Evolutionary conservation across 1,139 yeast species (phyloP).

Genomic region (Petasospora rhodanensis): DNA sequence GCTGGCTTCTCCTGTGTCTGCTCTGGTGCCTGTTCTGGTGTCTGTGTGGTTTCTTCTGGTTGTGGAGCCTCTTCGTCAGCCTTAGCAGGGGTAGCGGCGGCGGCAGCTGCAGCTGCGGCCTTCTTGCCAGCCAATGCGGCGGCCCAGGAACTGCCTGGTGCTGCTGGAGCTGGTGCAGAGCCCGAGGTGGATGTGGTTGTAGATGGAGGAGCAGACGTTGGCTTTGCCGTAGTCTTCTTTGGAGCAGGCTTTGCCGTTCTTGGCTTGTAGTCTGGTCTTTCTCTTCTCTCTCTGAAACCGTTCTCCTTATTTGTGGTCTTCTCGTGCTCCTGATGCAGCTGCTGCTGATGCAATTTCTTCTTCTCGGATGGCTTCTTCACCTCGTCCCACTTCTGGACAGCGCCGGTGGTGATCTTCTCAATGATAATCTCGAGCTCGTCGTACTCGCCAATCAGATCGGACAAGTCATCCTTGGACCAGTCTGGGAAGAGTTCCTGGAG

Average conservation of each 20-base stretch:
- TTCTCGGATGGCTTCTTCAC: slow-evolving; percentile 50
- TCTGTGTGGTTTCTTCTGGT: too few species aligned
- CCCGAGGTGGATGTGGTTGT: slow-evolving; percentile 16
- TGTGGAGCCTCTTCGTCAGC: slow-evolving; percentile 1
- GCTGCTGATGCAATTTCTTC: slow-evolving; percentile 33
- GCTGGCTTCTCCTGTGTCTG: slow-evolving; percentile 7
- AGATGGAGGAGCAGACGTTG: slow-evolving; percentile 12
- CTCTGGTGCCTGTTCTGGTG: slow-evolving; percentile 3
- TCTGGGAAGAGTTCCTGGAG: slow-evolving; percentile 88
- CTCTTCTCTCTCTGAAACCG: slow-evolving; percentile 11
- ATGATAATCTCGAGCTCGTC: slow-evolving; percentile 76
- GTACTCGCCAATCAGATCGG: slow-evolving; percentile 69
- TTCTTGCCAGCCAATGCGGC: slow-evolving; percentile 30
- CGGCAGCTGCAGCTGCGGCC: slow-evolving; percentile 11
- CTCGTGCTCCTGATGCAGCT: slow-evolving; percentile 28
- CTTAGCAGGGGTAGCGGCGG: slow-evolving; percentile 8
- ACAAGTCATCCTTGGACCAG: slow-evolving; percentile 86
- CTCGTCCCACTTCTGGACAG: slow-evolving; percentile 57
- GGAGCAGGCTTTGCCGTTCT: slow-evolving; percentile 17
- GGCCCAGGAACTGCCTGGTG: slow-evolving; percentile 29
- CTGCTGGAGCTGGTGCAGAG: slow-evolving; percentile 23
- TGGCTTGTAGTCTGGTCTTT: slow-evolving; percentile 13
- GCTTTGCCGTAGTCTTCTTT: slow-evolving; percentile 20
- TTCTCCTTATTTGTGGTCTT: slow-evolving; percentile 19
- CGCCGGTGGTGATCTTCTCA: slow-evolving; percentile 83